These are phyloP conservation scores for Crassisporium funariophilum DNA, from an alignment of 768 basidiomycete genomes.

Conservation along the genomic window DNA sequence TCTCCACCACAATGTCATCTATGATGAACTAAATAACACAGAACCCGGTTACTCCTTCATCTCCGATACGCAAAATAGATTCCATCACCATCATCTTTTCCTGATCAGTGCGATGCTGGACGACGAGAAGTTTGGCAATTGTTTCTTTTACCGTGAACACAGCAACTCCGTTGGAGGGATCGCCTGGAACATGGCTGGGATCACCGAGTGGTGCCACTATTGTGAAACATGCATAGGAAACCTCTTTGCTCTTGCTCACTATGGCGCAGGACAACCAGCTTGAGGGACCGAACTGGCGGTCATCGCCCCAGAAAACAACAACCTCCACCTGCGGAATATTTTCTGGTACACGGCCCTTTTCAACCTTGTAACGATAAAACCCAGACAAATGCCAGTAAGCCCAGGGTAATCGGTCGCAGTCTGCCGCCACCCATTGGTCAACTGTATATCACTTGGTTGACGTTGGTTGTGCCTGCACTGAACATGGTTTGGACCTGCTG, in stretches of 20 bases:
- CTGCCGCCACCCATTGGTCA: slow-evolving; percentile 1
- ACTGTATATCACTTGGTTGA: slow-evolving; percentile 1
- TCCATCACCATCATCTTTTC: neutral
- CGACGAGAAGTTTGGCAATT: neutral
- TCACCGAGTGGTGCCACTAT: neutral
- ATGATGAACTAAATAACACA: slow-evolving; percentile 18
- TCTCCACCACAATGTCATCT: slow-evolving; percentile 11
- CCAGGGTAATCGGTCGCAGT: slow-evolving; percentile 1
- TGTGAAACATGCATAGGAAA: neutral
- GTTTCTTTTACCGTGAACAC: neutral
- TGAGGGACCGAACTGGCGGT: slow-evolving; percentile 1
- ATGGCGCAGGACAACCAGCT: slow-evolving; percentile 3
- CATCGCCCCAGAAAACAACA: neutral
- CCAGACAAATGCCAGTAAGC: neutral
- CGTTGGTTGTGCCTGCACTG: neutral
- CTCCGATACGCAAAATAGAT: slow-evolving; percentile 9
- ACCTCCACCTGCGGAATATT: neutral
- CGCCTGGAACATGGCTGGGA: neutral
- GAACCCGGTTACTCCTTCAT: slow-evolving; percentile 24
- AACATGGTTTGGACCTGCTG: neutral
- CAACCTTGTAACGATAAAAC: slow-evolving; percentile 4
- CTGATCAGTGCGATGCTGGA: neutral
- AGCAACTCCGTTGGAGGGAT: neutral
- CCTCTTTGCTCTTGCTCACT: slow-evolving; percentile 3
- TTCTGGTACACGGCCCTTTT: neutral